Percentiles rank a stretch among this genome's conserved stretches.
Evolutionary conservation across 1,139 yeast genomes (phyloP).

Genomic region (Kodamaea fungicola): DNA sequence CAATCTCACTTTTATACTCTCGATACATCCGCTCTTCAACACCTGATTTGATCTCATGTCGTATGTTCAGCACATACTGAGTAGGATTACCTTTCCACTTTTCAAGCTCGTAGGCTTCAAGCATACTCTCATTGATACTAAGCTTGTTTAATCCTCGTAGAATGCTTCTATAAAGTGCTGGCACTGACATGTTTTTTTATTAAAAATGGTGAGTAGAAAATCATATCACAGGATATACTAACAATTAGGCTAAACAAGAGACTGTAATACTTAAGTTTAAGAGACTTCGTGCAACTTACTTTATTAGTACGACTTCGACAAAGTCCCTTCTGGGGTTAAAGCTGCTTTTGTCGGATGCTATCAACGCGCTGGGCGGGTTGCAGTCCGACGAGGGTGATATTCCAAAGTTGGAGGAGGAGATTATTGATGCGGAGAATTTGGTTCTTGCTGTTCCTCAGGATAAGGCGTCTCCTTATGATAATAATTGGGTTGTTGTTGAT

Average conservation of each 20-base stretch:
- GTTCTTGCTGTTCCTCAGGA: slow-evolving; percentile 43
- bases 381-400: slow-evolving; percentile 15
- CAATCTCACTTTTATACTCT: too few species aligned
- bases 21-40: too few species aligned
- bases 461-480: slow-evolving; percentile 34
- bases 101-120: too few species aligned
- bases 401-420: slow-evolving; percentile 15
- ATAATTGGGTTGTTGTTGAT: slow-evolving; percentile 35
- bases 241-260: slow-evolving; percentile 9
- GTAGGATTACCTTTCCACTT: too few species aligned
- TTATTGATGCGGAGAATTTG: slow-evolving; percentile 20
- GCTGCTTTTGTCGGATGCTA: slow-evolving; percentile 28
- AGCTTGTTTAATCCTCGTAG: too few species aligned
- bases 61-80: too few species aligned
- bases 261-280: slow-evolving; percentile 41
- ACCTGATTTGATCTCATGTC: too few species aligned
- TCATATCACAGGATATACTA: slow-evolving; percentile 10
- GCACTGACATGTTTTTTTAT: too few species aligned
- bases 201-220: not conserved
- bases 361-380: slow-evolving; percentile 48
- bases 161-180: too few species aligned
- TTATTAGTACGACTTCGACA: slow-evolving; percentile 30
- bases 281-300: slow-evolving; percentile 40
- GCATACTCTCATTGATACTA: too few species aligned
- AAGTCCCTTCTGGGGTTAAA: slow-evolving; percentile 29